Base-by-base conservation (phyloP, 106 monocot genomes). In the Gastrodia elata region DNA sequence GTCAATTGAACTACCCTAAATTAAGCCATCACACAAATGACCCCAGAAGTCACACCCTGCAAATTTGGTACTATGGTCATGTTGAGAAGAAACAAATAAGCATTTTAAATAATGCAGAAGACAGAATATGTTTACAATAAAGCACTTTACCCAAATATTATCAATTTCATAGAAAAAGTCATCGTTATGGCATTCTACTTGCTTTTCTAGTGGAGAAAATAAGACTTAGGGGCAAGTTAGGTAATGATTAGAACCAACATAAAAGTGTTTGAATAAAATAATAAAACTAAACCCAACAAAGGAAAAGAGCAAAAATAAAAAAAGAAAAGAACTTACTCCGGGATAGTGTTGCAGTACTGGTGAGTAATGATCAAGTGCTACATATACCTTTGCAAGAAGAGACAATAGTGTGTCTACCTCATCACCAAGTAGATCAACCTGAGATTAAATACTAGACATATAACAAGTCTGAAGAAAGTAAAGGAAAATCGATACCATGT, bases 391-490 rank as follows among this genome's bases (percentile, higher is more conserved):
- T 71, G 80, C 93, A 68, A 97, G 93, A 84, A 97, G 72, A 83
- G 79, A 80, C n/a, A 90, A 38, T 8, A 97, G 86, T 49, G 84
- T 72, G 73, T 97, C 97, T 57, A 97, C 97, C 79, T 97, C 93
- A 88, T 97, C 93, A 1, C 93, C 97, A 39, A 97, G 79, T 11
- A 90, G 81, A 85, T 97, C 97, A 78, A 97, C 97, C 97, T 97
- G 74, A 69, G 39, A 36, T 35, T 37, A 67, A n/a, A 37, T 15
- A 36, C 25, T 27, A 18, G 36, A 2, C 4, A 65, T 18, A 65
- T 22, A 33, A 65, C 11, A 34, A 34, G 4, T 25, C 25, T 27
- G 26, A 25, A 25, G 26, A 59, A 10, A 59, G 14, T 27, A 32
- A 61, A 30, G 61, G 61, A 61, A 28, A 61, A 32, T 30, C n/a